Percentiles rank a stretch among this genome's conserved stretches.
Evolutionary conservation across 129 eudicot genomes (phyloP).

Genomic region (Smallanthus sonchifolius): DNA sequence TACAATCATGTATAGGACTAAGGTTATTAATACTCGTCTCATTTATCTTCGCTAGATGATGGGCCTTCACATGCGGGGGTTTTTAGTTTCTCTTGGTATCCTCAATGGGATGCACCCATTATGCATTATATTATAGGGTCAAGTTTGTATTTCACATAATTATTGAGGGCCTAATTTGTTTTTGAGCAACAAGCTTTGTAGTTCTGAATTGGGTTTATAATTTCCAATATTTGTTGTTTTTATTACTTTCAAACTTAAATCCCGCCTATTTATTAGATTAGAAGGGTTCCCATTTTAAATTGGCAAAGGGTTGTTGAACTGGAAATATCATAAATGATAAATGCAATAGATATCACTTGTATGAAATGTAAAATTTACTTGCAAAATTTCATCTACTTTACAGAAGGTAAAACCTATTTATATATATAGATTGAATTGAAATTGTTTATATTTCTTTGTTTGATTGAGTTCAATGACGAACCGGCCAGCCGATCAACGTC

Average conservation of each 20-base stretch:
- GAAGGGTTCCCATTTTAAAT: neutral
- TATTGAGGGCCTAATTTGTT: neutral
- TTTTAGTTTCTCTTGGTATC: too few relatives aligned
- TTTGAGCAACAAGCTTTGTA: neutral
- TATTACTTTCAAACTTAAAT: neutral
- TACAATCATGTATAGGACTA: too few relatives aligned
- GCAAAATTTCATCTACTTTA: too few relatives aligned
- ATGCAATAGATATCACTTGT: too few relatives aligned
- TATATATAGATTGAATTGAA: too few relatives aligned
- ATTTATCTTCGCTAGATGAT: too few relatives aligned
- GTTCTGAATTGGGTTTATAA: neutral
- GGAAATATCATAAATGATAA: neutral
- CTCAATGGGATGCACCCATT: neutral
- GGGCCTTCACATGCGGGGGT: too few relatives aligned
- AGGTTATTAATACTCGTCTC: too few relatives aligned
- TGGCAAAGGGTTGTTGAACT: neutral
- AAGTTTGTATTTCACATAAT: neutral
- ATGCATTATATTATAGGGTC: neutral
- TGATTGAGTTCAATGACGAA: neutral
- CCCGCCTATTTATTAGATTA: neutral
- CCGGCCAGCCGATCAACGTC: neutral
- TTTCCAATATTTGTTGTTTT: neutral
- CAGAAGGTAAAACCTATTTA: too few relatives aligned
- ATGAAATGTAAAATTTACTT: too few relatives aligned
- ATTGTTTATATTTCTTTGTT: neutral